Percentiles rank a stretch among this genome's conserved stretches.
phyloP scores from a whole-genome alignment of 768 basidiomycete genomes.

The Russula compacta region DNA sequence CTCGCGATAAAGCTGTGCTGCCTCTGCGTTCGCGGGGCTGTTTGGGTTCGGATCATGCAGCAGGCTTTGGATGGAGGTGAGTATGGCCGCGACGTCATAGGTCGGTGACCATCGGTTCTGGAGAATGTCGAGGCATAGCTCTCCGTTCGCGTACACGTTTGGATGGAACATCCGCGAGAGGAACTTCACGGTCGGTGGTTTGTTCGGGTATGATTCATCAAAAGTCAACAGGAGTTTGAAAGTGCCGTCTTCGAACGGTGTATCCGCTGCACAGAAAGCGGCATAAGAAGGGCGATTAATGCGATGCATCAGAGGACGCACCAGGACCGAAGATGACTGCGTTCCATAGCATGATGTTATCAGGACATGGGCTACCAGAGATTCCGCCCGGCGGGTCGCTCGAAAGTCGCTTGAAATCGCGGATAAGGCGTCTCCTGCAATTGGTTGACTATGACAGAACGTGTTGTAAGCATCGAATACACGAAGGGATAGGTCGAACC shows the following conservation, averaged over 20 bases:
- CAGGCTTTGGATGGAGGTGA: constrained; percentile 92
- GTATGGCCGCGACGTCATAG: constrained; percentile 96
- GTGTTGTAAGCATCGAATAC: neutral
- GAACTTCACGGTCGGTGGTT: constrained; percentile 96
- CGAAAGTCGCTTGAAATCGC: constrained; percentile 94
- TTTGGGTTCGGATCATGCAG: constrained; percentile 98
- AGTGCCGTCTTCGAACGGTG: constrained; percentile 98
- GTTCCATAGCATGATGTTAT: constrained; percentile 99
- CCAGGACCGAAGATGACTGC: constrained; percentile 99
- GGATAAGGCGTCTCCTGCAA: constrained; percentile 89
- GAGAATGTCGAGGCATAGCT: constrained; percentile 95
- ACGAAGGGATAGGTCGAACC: neutral
- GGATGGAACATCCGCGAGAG: constrained; percentile 98
- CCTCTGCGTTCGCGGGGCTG: constrained; percentile 97
- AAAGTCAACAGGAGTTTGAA: constrained; percentile 95
- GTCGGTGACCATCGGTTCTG: constrained; percentile 99
- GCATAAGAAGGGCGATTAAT: neutral
- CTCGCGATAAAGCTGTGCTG: constrained; percentile 91
- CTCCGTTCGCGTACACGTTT: constrained; percentile 97
- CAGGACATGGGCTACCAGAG: constrained; percentile 92
- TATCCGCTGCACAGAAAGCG: constrained; percentile 58
- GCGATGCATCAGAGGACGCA: constrained; percentile 30
- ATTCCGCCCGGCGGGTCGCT: constrained; percentile 94
- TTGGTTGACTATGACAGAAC: constrained; percentile 66
- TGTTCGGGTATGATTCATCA: constrained; percentile 98